Conservation (phyloP, 148 eudicot species). For the Fallopia convolvulus region DNA sequence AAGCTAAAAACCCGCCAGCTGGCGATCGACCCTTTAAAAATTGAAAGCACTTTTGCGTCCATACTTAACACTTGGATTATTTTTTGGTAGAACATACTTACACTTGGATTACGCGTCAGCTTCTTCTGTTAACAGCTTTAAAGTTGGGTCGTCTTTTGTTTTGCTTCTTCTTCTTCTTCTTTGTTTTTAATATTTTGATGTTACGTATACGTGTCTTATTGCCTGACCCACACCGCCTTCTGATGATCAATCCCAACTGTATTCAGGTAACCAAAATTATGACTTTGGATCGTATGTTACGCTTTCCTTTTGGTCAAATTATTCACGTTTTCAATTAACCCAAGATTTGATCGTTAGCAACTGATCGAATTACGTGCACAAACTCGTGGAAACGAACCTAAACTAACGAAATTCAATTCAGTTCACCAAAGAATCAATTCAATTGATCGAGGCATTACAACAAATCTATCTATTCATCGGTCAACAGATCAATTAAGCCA, state of each 20-base stretch:
- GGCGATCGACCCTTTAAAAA: not conserved
- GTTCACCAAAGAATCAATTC: not conserved
- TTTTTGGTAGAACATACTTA: not conserved
- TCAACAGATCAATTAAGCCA: not conserved
- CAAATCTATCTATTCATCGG: not conserved
- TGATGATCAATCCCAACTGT: not conserved
- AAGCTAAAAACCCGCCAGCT: not conserved
- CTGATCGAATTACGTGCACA: not conserved
- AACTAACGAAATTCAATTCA: not conserved
- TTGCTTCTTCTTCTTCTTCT: not conserved
- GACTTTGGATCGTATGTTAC: not conserved
- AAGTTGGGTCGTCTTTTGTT: not conserved
- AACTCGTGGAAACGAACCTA: no score
- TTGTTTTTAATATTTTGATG: not conserved
- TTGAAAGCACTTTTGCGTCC: not conserved
- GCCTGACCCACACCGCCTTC: not conserved
- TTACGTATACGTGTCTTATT: conserved; percentile 4
- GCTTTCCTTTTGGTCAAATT: not conserved
- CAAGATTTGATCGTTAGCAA: not conserved
- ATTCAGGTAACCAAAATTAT: not conserved
- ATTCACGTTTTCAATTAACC: not conserved
- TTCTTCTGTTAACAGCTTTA: not conserved
- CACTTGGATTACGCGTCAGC: not conserved
- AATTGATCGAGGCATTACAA: not conserved
- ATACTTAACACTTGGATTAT: not conserved